These are phyloP conservation scores for Heterobasidion annosum DNA, from an alignment of 1,284 basidiomycete species.

Conservation along the genomic window DNA sequence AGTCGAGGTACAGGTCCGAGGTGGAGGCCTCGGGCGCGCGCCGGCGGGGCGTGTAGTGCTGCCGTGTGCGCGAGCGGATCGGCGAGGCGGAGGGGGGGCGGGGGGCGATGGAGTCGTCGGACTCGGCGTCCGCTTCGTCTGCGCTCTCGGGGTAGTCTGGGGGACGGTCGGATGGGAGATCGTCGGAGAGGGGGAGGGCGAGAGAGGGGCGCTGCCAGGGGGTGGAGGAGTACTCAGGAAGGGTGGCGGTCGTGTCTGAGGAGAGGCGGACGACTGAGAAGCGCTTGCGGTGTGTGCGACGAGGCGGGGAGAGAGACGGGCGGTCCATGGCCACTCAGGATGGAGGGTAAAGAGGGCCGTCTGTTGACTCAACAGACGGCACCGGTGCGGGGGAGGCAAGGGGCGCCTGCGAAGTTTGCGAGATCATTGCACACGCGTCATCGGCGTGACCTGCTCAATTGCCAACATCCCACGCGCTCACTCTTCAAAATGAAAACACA, in stretches of 20 bases:
- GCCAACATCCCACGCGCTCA: too few relatives aligned
- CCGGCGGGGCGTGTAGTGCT: slow-evolving; percentile 9
- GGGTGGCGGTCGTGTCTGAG: slow-evolving; percentile 56
- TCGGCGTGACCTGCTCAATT: too few relatives aligned
- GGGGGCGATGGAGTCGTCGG: slow-evolving; percentile 19
- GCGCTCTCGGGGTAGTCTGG: slow-evolving; percentile 70
- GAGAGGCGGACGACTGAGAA: slow-evolving; percentile 50
- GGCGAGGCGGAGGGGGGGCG: slow-evolving; percentile 5
- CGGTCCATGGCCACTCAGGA: not conserved
- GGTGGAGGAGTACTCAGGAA: slow-evolving; percentile 56
- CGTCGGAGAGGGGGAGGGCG: slow-evolving; percentile 17
- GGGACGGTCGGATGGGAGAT: slow-evolving; percentile 42
- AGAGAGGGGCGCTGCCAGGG: slow-evolving; percentile 16
- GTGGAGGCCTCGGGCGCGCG: slow-evolving; percentile 14
- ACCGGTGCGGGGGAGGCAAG: not conserved
- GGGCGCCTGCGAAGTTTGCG: too few relatives aligned
- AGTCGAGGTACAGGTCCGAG: slow-evolving; percentile 49
- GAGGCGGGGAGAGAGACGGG: slow-evolving; percentile 7
- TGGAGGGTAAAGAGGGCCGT: not conserved
- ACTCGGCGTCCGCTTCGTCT: slow-evolving; percentile 68
- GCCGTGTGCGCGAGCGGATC: slow-evolving; percentile 6
- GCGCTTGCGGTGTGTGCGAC: slow-evolving; percentile 19
- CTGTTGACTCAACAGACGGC: not conserved
- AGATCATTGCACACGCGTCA: too few relatives aligned
- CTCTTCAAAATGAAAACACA: too few relatives aligned